A percentile compares a stretch with the other conserved stretches of the same genome.
phyloP scores from a whole-genome alignment of 306 rosid species.

The Bauhinia variegata region DNA sequence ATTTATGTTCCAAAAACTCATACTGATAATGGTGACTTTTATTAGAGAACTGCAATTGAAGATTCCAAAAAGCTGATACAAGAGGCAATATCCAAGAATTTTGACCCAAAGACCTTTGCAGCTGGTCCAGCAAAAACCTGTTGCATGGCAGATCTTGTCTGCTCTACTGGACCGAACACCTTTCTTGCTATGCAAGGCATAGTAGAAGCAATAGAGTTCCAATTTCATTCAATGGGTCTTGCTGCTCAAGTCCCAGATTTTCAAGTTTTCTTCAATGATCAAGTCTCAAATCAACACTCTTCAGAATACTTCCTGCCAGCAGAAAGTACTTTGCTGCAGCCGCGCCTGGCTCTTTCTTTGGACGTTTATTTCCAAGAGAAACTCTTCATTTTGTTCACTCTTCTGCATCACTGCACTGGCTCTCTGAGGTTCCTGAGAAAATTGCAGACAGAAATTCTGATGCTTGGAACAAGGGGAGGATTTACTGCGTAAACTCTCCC shows the following conservation, averaged over 20 bases:
- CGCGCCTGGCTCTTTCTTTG: slow-evolving; percentile 24
- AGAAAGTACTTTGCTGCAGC: slow-evolving; percentile 19
- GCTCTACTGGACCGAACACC: slow-evolving; percentile 37
- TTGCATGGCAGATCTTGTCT: slow-evolving; percentile 35
- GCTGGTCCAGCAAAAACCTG: background rate
- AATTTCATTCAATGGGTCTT: background rate
- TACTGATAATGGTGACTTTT: background rate
- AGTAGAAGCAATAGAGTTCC: slow-evolving; percentile 7
- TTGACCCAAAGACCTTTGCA: slow-evolving; percentile 1
- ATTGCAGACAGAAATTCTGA: background rate
- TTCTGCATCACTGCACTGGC: slow-evolving; percentile 26
- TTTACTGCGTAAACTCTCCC: slow-evolving; percentile 23
- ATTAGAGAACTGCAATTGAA: slow-evolving; percentile 30
- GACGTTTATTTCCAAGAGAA: slow-evolving; percentile 29
- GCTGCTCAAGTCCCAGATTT: slow-evolving; percentile 4
- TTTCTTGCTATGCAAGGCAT: slow-evolving; percentile 21
- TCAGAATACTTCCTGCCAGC: slow-evolving; percentile 15
- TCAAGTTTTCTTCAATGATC: slow-evolving; percentile 36
- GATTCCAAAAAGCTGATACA: slow-evolving; percentile 8
- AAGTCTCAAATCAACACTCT: slow-evolving; percentile 38
- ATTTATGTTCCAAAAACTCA: too few relatives aligned
- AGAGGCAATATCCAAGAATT: slow-evolving; percentile 22
- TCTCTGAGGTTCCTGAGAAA: slow-evolving; percentile 23
- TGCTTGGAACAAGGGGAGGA: slow-evolving; percentile 42
- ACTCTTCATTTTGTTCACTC: slow-evolving; percentile 36